A percentile compares a stretch with the other conserved stretches of the same genome.
These are phyloP conservation scores for Euclidium syriacum DNA, from an alignment of 345 rosid genomes.

Conservation along the genomic window DNA sequence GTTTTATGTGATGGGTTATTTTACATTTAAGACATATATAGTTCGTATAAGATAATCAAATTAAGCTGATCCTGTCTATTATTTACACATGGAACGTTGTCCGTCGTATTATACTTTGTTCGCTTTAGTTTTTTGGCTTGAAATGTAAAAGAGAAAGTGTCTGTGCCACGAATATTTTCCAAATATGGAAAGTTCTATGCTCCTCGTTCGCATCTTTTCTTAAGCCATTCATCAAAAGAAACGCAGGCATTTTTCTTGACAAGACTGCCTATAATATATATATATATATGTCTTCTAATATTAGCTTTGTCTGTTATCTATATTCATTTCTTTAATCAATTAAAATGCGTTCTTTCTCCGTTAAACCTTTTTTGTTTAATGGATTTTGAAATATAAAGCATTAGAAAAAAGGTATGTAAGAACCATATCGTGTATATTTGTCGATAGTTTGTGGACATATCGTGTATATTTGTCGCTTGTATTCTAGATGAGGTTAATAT, in stretches of 20 bases:
- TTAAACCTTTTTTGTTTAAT: too few species aligned
- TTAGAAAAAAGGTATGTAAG: too few species aligned
- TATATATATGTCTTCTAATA: neutral
- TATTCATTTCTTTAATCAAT: neutral
- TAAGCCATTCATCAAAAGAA: slow-evolving; percentile 23
- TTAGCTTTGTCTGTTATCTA: neutral
- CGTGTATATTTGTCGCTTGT: too few species aligned
- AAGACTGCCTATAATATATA: slow-evolving; percentile 2
- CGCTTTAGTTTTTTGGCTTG: neutral
- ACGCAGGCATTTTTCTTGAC: slow-evolving; percentile 23
- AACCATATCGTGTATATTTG: too few species aligned
- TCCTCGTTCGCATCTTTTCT: slow-evolving; percentile 16
- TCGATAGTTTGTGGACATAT: too few species aligned
- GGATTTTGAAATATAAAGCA: too few species aligned
- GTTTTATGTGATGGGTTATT: neutral
- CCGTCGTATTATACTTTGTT: neutral
- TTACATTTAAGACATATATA: neutral
- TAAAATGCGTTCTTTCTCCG: neutral
- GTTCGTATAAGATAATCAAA: neutral
- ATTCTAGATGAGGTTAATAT: too few species aligned
- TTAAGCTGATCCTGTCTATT: neutral
- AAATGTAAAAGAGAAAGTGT: neutral
- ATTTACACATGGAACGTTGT: neutral
- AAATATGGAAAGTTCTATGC: slow-evolving; percentile 17
- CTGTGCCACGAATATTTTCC: slow-evolving; percentile 14